These are phyloP conservation scores for Caryopteris hybrid DNA, from an alignment of 305 asterid genomes.

Conservation along the genomic window DNA sequence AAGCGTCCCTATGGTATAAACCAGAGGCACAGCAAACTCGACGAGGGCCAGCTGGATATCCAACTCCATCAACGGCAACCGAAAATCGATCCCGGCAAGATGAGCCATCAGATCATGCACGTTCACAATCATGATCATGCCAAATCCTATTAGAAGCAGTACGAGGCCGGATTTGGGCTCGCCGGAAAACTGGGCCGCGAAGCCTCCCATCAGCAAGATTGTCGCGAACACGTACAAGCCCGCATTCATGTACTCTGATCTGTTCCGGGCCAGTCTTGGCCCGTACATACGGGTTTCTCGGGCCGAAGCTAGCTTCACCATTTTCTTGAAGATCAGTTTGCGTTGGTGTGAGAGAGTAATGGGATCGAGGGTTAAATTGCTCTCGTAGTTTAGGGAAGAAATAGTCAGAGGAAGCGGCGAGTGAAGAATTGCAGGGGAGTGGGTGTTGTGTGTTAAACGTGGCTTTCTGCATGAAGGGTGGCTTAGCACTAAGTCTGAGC, in stretches of 20 bases:
- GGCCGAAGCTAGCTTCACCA: slow-evolving; percentile 93
- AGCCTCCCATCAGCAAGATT: slow-evolving; percentile 57
- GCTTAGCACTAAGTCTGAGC: neutral
- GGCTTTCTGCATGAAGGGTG: slow-evolving; percentile 30
- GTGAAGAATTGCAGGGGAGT: neutral
- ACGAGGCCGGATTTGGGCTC: slow-evolving; percentile 70
- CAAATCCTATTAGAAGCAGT: slow-evolving; percentile 48
- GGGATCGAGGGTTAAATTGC: neutral
- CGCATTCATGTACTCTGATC: slow-evolving; percentile 84
- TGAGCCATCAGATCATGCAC: slow-evolving; percentile 83
- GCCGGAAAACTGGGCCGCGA: slow-evolving; percentile 51
- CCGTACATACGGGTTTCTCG: slow-evolving; percentile 83
- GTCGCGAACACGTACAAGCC: slow-evolving; percentile 76
- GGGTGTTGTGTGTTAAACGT: slow-evolving; percentile 17
- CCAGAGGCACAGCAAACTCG: slow-evolving; percentile 70
- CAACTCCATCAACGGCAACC: slow-evolving; percentile 43
- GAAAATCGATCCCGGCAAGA: slow-evolving; percentile 65
- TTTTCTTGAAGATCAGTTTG: slow-evolving; percentile 1
- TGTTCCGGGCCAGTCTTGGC: slow-evolving; percentile 47
- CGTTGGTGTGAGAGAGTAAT: neutral
- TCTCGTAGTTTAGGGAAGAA: neutral
- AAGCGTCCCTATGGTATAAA: slow-evolving; percentile 49
- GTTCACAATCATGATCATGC: slow-evolving; percentile 43
- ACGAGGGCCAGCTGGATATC: slow-evolving; percentile 71
- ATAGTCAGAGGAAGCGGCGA: neutral